Evolutionary conservation across 257 asterid genomes (phyloP), one percentile per base, ranked within the genome.

Genomic region (Solanum raphanifolium): DNA sequence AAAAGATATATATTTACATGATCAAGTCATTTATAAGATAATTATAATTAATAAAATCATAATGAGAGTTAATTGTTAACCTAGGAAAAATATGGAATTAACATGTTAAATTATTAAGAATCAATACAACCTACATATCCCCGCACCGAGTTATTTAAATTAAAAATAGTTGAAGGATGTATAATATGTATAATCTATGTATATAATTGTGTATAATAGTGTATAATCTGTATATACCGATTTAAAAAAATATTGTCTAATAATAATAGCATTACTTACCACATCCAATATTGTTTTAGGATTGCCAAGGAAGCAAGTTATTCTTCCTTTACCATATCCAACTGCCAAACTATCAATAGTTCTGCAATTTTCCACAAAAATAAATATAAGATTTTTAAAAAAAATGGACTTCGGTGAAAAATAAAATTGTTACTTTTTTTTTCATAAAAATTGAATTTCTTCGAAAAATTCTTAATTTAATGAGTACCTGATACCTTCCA

Each of bases 261-360:
- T 29, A 43, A 81, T 34, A 27, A 9, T 29, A 81, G 38, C 25
- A 29, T 13, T 23, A 90, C 96, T 91, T 88, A 96, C 99, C 93
- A 88, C 84, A 87, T 96, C 99, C n/a, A 95, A 55, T 38, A 93
- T 39, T 78, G 95, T 92, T 27, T 90, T 87, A 34, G 98, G 95
- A 72, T 93, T 86, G 12, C 98, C 98, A 48, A 90, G 95, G 84
- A 96, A 92, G 86, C 95, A 94, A 21, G 93, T 84, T 9, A 95
- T 15, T 90, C 87, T 96, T 86, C 99, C 99, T 87, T 93, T 94
- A n/a, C 96, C 99, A 87, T 94, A 96, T 85, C 95, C 98, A 89
- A 95, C 91, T 2, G 93, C 96, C 48, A 96, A 66, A 93, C 99
- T 95, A 88, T 96, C 99, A 31, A 96, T 92, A 32, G 98, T 96